A percentile compares a stretch with the other conserved stretches of the same genome.
Conservation (phyloP, 148 eudicot species). For the Camellia japonica region DNA sequence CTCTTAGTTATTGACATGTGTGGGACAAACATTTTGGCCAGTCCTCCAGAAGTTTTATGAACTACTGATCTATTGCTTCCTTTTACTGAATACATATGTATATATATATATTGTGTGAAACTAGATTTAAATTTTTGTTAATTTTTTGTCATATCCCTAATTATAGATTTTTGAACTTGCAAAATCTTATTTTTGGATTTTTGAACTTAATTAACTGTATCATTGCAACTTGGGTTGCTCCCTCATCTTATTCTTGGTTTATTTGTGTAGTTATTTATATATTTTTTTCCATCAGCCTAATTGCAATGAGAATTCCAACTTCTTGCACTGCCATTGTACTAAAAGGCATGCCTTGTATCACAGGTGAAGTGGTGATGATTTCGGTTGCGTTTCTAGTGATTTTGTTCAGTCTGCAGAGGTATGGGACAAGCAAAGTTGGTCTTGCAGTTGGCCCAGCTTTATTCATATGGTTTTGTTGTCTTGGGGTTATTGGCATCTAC, state of each 20-base stretch:
- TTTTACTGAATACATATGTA: too few relatives aligned
- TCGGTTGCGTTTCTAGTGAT: conserved; percentile 80
- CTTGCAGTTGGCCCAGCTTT: conserved; percentile 92
- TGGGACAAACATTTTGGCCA: too few relatives aligned
- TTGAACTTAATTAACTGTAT: neutral
- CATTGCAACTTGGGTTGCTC: neutral
- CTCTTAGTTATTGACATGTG: too few relatives aligned
- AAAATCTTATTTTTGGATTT: too few relatives aligned
- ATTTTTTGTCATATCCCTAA: too few relatives aligned
- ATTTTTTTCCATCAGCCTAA: neutral
- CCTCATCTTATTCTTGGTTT: neutral
- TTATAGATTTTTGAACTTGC: too few relatives aligned
- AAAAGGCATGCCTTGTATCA: conserved; percentile 16
- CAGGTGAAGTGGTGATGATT: conserved; percentile 87
- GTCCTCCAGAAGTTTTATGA: too few relatives aligned
- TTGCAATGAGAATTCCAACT: neutral
- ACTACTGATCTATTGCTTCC: too few relatives aligned
- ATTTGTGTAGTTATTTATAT: neutral
- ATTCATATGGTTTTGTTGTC: conserved; percentile 92
- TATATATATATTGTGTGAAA: too few relatives aligned
- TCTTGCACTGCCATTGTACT: neutral
- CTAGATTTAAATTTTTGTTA: too few relatives aligned
- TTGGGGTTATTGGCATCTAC: conserved; percentile 86
- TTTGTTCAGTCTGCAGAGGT: conserved; percentile 85
- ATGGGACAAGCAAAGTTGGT: conserved; percentile 98